Conservation (phyloP, 2,329 filamentous ascomycete species). For the Pyrenophora tritici-repentis region DNA sequence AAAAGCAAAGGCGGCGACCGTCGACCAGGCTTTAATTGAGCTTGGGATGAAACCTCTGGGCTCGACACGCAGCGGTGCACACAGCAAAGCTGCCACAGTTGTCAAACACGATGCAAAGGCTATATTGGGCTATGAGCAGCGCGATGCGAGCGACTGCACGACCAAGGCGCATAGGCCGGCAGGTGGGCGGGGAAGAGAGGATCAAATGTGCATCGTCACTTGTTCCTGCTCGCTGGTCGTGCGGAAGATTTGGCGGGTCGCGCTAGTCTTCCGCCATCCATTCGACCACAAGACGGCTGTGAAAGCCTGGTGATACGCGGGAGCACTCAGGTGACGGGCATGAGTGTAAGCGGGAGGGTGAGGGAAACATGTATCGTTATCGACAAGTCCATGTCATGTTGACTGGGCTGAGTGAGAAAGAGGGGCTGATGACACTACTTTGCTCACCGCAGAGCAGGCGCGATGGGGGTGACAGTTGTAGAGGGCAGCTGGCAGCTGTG, state of each 20-base stretch:
- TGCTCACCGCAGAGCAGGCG: too few species aligned
- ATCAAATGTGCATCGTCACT: conserved; percentile 1
- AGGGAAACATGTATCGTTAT: too few species aligned
- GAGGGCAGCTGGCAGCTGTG: too few species aligned
- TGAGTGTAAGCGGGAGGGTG: neutral
- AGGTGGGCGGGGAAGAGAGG: conserved; percentile 2
- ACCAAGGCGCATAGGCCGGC: conserved; percentile 3
- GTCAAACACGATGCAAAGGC: conserved; percentile 8
- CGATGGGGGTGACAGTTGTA: too few species aligned
- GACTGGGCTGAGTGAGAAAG: too few species aligned
- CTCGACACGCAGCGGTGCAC: neutral
- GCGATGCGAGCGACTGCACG: conserved; percentile 1
- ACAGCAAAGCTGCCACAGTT: neutral
- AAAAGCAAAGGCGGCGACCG: conserved; percentile 5
- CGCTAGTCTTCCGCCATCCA: conserved; percentile 6
- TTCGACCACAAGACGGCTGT: conserved; percentile 2
- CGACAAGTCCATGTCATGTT: too few species aligned
- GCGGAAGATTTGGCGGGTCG: conserved; percentile 12
- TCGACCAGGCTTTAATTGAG: conserved; percentile 5
- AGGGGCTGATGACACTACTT: too few species aligned
- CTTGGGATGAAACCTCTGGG: conserved; percentile 4
- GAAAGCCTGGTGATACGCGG: neutral
- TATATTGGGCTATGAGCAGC: neutral
- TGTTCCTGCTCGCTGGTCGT: conserved; percentile 4
- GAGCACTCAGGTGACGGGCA: neutral